Base-by-base conservation (phyloP, 306 rosid genomes). In the Sechiopsis laciniata region DNA sequence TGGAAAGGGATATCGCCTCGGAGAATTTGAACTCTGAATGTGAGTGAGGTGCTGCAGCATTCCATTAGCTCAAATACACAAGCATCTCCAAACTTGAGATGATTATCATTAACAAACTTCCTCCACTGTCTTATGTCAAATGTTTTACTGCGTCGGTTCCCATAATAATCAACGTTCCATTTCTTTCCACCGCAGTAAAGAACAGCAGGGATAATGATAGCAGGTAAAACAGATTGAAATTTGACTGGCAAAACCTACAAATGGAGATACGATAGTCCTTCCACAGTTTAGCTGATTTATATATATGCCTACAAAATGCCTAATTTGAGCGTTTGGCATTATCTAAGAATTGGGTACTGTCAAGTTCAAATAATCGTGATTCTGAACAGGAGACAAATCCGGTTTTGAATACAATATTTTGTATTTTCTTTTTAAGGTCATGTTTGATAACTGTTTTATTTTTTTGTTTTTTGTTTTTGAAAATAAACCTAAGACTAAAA, bases 21-120 rank as follows among this genome's bases (percentile, higher is more conserved):
- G 77, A 89, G 92, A 76, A 89, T 85, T 72, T 85, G 96, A 78
- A 85, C 88, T 63, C 84, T 56, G 4, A 85, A 80, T 40, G 71
- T 22, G 22, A 89, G 63, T 74, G 51, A 58, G 51, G 45, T 64
- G 45, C 55, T 19, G 46, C 75, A 77, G 58, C 19, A 6, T 50
- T 87, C 81, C 7, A 26, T 48, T 51, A 87, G 84, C 70, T 89
- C 89, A 71, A 89, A 89, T 10, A 89, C 68, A n/a, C 86, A 87
- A 1, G 84, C 90, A 50, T 85, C 96, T 66, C 90, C 90, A 16
- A 22, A 24, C 81, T 82, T 84, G 77, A 89, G 83, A 77, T 58
- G 24, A 66, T 80, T 89, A 48, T 85, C 92, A 3, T 51, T 37
- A 8, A 45, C 85, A 76, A 87, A 89, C 0, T 20, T 59, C 74